These are phyloP conservation scores for Raffaelea ambrosiae DNA, from an alignment of 2,329 filamentous ascomycete genomes.

Conservation along the genomic window DNA sequence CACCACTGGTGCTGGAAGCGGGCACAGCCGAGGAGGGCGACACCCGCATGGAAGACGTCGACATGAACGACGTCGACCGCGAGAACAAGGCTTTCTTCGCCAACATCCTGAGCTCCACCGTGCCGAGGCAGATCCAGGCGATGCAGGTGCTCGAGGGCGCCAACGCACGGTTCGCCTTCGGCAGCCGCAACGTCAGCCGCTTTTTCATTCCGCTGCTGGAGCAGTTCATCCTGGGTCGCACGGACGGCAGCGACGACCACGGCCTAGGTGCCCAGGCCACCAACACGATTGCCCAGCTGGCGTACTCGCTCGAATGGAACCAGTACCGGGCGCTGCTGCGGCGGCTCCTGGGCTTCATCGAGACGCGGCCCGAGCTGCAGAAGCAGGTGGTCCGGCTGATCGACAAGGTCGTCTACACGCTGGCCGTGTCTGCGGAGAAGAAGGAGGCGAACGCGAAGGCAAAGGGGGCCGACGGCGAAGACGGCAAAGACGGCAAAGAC, in stretches of 20 bases:
- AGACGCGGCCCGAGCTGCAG: slow-evolving; percentile 70
- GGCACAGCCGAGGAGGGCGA: slow-evolving; percentile 44
- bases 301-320: slow-evolving; percentile 75
- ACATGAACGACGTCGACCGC: slow-evolving; percentile 5
- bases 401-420: slow-evolving; percentile 69
- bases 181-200: slow-evolving; percentile 70
- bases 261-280: slow-evolving; percentile 81
- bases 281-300: slow-evolving; percentile 67
- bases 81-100: slow-evolving; percentile 74
- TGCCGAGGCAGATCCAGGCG: slow-evolving; percentile 76
- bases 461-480: slow-evolving; percentile 12
- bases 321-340: slow-evolving; percentile 81
- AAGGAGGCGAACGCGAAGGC: slow-evolving; percentile 6
- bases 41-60: not conserved
- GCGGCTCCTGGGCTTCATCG: slow-evolving; percentile 74
- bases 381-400: slow-evolving; percentile 81
- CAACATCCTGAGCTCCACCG: slow-evolving; percentile 84
- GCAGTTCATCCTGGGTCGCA: slow-evolving; percentile 83
- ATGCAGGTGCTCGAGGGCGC: slow-evolving; percentile 66
- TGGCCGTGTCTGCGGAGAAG: slow-evolving; percentile 42
- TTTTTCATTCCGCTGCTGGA: slow-evolving; percentile 89
- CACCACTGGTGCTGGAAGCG: slow-evolving; percentile 49
- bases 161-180: slow-evolving; percentile 52
- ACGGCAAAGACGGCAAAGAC: not conserved
- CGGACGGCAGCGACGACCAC: slow-evolving; percentile 66